Evolutionary conservation across 164 flowering plant species (phyloP).

Genomic region (Umbilicus rupestris): DNA sequence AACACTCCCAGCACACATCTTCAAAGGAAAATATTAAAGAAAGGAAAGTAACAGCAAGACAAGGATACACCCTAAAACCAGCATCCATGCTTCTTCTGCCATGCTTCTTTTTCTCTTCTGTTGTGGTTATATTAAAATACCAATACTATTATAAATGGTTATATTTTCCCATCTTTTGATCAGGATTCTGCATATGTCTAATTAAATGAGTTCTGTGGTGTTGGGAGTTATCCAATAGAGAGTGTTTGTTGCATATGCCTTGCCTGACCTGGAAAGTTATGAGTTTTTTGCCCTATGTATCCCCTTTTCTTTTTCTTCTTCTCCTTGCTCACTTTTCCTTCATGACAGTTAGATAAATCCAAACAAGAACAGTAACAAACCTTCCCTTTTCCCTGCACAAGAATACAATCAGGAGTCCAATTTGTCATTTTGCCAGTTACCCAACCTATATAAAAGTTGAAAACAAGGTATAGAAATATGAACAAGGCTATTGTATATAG

Average conservation of each 20-base stretch:
- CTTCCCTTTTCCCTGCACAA: neutral
- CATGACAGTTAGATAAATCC: constrained; percentile 33
- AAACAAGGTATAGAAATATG: neutral
- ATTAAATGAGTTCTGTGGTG: neutral
- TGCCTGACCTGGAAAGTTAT: constrained; percentile 12
- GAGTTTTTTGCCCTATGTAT: no score
- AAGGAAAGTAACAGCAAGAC: constrained; percentile 17
- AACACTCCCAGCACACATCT: neutral
- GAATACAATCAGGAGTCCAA: neutral
- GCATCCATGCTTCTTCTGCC: constrained; percentile 42
- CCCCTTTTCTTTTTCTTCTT: constrained; percentile 15
- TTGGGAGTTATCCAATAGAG: neutral
- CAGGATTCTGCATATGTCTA: neutral
- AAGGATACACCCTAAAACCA: constrained; percentile 69
- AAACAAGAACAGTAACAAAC: constrained; percentile 29
- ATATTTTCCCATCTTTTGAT: neutral
- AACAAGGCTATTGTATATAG: neutral
- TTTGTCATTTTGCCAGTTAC: neutral
- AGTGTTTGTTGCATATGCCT: neutral
- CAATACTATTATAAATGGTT: neutral
- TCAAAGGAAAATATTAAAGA: neutral
- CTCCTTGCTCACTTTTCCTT: neutral
- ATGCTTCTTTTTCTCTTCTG: neutral
- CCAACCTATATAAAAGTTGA: neutral
- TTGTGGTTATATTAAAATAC: constrained; percentile 2